Base-by-base conservation (phyloP, 805 yeast species). In the Kodamaea fukazawae region DNA sequence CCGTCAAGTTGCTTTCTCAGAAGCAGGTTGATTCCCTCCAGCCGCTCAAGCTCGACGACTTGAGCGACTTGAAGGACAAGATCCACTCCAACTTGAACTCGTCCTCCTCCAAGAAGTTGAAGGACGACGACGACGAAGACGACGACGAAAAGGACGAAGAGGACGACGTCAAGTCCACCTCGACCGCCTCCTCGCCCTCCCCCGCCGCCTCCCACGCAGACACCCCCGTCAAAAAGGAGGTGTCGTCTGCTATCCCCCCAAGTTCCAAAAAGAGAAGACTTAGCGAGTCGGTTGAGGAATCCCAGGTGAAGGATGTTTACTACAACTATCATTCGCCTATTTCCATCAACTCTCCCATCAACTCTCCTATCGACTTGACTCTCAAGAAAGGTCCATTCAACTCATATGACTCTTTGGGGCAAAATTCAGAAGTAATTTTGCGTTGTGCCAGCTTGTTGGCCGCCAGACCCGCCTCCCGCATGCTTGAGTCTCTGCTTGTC, bases 371-470 rank as follows among this genome's bases (percentile, higher is more conserved):
- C 33, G 66, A 67, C 45, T 61, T 67, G 47, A 63, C 67, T 18
- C 29, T 33, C 32, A 23, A 33, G 32, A 34, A 40, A 30, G 38
- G 42, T 39, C 34, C 42, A 34, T 22, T 20, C 11, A 12, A 38
- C 28, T 38, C 41, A 12, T 49, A 48, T 53, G 70, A 62, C 56
- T 51, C 45, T 41, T 51, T 66, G 68, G 71, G 60, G 71, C 72
- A 67, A 64, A 65, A 66, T 67, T 67, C 73, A 58, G 73, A 61
- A 67, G 72, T 54, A 61, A 66, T 67, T 67, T 64, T 63, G 69
- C 42, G 42, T 57, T 45, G 43, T 49, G 49, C 43, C 26, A 29
- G 23, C 8, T 8, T 6, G 2, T 30, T 32, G 17, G 15, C 18
- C 38, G 12, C 23, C 23, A 20, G 23, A 20, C 7, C 23, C 8